Conservation (phyloP, 2,329 filamentous ascomycete genomes). For the Fusarium marasasianum region DNA sequence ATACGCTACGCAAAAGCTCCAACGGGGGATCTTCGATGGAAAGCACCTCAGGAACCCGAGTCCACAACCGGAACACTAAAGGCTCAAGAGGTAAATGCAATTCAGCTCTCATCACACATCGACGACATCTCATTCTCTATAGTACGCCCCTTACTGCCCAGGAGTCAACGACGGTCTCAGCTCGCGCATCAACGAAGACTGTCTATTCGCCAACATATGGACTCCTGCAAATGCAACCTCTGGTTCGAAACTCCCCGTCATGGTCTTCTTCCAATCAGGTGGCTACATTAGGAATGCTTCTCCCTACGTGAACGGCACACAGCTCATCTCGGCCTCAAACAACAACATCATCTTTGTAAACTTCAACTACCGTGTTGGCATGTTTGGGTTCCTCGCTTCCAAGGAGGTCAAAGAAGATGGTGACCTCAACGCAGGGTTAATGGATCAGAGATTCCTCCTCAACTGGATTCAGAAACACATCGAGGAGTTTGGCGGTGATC, state of each 20-base stretch:
- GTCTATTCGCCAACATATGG: conserved; percentile 60
- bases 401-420: conserved; percentile 64
- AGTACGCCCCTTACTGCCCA: conserved; percentile 60
- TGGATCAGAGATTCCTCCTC: conserved; percentile 70
- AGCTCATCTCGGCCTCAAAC: conserved; percentile 55
- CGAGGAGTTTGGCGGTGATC: conserved; percentile 66
- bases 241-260: conserved; percentile 48
- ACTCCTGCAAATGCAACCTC: conserved; percentile 48
- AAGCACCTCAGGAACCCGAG: conserved; percentile 57
- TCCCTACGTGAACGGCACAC: conserved; percentile 60
- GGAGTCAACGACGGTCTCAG: conserved; percentile 43
- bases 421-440: conserved; percentile 69
- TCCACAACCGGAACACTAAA: conserved; percentile 46
- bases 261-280: conserved; percentile 57
- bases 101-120: no score
- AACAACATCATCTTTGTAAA: conserved; percentile 64
- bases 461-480: conserved; percentile 72
- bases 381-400: conserved; percentile 70
- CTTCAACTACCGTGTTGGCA: conserved; percentile 71
- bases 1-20: conserved; percentile 64
- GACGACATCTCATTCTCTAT: background rate
- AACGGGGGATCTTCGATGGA: conserved; percentile 59
- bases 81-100: conserved; percentile 45
- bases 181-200: conserved; percentile 52
- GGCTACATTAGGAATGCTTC: conserved; percentile 61